Evolutionary conservation across 345 rosid genomes (phyloP).

Genomic region (Corchorus capsularis): DNA sequence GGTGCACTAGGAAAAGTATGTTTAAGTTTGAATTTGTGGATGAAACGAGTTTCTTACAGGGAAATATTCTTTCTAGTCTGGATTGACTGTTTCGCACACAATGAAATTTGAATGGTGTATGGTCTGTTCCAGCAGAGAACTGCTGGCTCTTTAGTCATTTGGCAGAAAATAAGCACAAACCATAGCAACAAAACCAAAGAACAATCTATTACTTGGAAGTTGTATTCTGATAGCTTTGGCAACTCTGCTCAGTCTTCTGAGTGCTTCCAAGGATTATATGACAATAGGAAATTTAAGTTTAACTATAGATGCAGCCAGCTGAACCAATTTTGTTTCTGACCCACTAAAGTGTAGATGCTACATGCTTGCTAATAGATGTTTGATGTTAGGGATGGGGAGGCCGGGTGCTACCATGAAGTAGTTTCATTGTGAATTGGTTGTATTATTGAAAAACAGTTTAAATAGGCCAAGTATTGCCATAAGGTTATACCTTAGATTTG

Average conservation of each 20-base stretch:
- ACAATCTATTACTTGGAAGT: not conserved
- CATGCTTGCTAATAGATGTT: not conserved
- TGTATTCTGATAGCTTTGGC: not conserved
- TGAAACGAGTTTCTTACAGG: not conserved
- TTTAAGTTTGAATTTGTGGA: not conserved
- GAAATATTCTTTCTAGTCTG: not conserved
- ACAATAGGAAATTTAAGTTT: no score
- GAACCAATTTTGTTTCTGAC: not conserved
- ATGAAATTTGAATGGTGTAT: not conserved
- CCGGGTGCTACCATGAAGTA: not conserved
- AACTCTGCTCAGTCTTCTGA: not conserved
- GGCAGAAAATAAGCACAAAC: not conserved
- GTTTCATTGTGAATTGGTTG: not conserved
- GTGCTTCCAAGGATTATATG: no score
- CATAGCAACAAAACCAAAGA: not conserved
- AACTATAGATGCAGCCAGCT: not conserved
- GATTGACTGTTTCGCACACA: not conserved
- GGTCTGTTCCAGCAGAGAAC: not conserved
- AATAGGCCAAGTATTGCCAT: not conserved
- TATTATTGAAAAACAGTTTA: not conserved
- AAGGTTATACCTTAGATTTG: not conserved
- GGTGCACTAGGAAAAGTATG: not conserved
- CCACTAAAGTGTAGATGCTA: not conserved
- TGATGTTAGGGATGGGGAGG: not conserved
- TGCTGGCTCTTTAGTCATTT: not conserved